Conservation (phyloP, 1,284 basidiomycete genomes). For the Pyrrhoderma noxium region DNA sequence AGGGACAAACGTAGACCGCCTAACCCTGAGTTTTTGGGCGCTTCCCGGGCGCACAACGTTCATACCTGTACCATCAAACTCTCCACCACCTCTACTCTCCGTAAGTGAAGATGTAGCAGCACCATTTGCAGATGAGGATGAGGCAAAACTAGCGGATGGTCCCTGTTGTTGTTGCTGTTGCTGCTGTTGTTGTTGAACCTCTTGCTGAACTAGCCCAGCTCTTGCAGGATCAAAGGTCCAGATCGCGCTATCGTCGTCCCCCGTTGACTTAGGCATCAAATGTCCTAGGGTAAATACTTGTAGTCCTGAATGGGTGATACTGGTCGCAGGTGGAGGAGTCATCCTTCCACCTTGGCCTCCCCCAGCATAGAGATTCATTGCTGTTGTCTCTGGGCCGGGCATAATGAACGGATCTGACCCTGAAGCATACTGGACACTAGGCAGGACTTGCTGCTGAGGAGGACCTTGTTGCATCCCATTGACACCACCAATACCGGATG, state of each 20-base stretch:
- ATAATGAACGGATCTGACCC: slow-evolving; percentile 35
- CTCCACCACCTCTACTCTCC: neutral
- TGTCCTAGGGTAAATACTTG: slow-evolving; percentile 81
- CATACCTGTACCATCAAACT: slow-evolving; percentile 5
- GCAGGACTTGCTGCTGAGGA: slow-evolving; percentile 11
- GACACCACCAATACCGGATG: slow-evolving; percentile 13
- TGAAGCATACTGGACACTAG: slow-evolving; percentile 22
- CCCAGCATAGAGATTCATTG: slow-evolving; percentile 23
- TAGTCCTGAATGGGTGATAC: slow-evolving; percentile 51
- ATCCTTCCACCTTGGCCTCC: neutral
- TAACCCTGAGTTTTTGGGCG: slow-evolving; percentile 50
- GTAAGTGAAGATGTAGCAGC: neutral
- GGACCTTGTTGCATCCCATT: slow-evolving; percentile 16
- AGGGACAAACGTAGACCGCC: slow-evolving; percentile 76
- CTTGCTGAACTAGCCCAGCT: slow-evolving; percentile 6
- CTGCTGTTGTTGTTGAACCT: slow-evolving; percentile 4
- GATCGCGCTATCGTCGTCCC: slow-evolving; percentile 48
- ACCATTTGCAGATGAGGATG: slow-evolving; percentile 7
- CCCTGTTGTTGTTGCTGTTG: slow-evolving; percentile 3
- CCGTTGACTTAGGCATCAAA: slow-evolving; percentile 51
- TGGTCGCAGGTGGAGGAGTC: slow-evolving; percentile 14
- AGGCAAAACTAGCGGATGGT: slow-evolving; percentile 2
- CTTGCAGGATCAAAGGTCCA: slow-evolving; percentile 44
- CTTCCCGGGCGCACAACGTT: slow-evolving; percentile 23
- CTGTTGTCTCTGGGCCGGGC: slow-evolving; percentile 19